Evolutionary conservation across 2,329 filamentous ascomycete genomes (phyloP).

Genomic region (Colletotrichum abscissum): DNA sequence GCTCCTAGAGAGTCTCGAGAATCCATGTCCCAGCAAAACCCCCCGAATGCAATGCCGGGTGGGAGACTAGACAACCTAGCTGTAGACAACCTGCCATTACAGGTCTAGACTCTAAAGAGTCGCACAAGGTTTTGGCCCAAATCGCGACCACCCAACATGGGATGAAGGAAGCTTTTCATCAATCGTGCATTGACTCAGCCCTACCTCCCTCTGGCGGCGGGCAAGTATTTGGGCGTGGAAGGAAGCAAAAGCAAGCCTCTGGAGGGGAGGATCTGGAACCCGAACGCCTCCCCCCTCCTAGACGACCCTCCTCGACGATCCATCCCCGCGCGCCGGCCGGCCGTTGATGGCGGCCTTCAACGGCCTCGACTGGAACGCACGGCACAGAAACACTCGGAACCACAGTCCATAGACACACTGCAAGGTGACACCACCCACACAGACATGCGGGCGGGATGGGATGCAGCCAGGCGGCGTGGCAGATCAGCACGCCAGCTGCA

Average conservation of each 20-base stretch:
- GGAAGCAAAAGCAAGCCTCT: not conserved
- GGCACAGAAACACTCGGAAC: not conserved
- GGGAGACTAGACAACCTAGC: not conserved
- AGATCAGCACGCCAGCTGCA: conserved; percentile 12
- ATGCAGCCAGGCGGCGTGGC: not conserved
- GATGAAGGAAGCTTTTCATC: conserved; percentile 20
- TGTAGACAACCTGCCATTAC: not conserved
- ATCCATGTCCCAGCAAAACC: not conserved
- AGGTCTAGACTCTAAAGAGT: not conserved
- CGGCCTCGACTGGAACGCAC: conserved; percentile 1
- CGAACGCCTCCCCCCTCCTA: not conserved
- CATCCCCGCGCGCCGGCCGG: not conserved
- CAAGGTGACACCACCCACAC: not conserved
- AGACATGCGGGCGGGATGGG: not conserved
- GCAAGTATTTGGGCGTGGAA: not conserved
- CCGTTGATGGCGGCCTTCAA: conserved; percentile 4
- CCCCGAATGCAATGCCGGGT: not conserved
- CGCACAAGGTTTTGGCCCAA: not conserved
- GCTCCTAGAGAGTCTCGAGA: not conserved
- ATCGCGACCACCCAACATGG: conserved; percentile 9
- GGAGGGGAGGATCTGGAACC: not conserved
- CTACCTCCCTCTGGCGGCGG: conserved; percentile 6
- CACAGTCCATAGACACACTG: no score
- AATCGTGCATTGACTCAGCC: conserved; percentile 23
- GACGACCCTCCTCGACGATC: not conserved